Base-by-base conservation (phyloP, 495 filamentous ascomycete genomes). In the Evansstolkia leycettana region DNA sequence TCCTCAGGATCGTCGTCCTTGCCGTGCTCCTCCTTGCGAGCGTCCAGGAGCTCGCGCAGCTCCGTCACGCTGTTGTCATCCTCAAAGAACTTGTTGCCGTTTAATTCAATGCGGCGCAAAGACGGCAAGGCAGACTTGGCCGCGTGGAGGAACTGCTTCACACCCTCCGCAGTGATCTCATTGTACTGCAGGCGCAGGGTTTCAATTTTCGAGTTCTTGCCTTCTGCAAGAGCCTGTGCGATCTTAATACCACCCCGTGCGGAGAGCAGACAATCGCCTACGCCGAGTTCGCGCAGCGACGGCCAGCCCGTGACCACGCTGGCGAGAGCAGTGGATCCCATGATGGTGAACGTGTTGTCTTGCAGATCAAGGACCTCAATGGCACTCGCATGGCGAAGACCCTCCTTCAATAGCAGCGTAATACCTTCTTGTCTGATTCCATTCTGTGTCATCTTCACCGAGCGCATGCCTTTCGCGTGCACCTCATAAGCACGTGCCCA, bases 371-470 rank as follows among this genome's bases (percentile, higher is more conserved):
- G 55, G 28, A 84, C 69, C 53, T 75, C 57, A 24, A 98, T 67
- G 23, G 61, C 60, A 14, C 51, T 64, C 20, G 80, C 72, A 42
- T 79, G 69, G 34, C 70, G 64, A 27, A 98, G 66, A 41, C 90
- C 90, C 31, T 86, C 67, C 39, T 70, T 74, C 32, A 98, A 51
- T 31, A 98, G 59, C 42, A 73, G 63, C 34, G 75, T 73, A 47
- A 94, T 85, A 39, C 90, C 90, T 60, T 95, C 85, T 51, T 89
- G 84, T 20, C 90, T 74, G 41, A 98, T 98, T 31, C 92, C 90
- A 57, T 98, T 96, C 58, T 96, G 90, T 24, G 90, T 86, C 90
- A 98, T 95, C 72, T 88, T 93, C 36, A 98, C 75, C 33, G 76
- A 77, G 55, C 78, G 81, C 19, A 96, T 67, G 11, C 64, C 63